phyloP scores from a whole-genome alignment of 805 yeast genomes.

The Scheffersomyces lignosus region DNA sequence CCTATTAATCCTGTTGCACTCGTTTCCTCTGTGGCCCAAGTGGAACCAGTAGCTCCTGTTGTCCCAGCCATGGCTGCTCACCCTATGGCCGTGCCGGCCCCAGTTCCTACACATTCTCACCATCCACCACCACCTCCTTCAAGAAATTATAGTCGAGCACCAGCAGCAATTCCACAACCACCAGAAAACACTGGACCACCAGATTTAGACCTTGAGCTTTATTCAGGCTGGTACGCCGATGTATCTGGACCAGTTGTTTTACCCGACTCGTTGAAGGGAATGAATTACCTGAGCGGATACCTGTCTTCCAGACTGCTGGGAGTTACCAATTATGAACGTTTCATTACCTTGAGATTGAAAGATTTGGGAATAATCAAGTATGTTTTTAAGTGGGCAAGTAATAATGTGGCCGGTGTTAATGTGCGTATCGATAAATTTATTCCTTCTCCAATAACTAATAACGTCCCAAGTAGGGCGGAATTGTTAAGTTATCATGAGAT shows the following conservation, averaged over 20 bases:
- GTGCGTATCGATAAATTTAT: conserved; percentile 29
- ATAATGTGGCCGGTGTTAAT: conserved; percentile 17
- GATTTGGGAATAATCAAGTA: conserved; percentile 43
- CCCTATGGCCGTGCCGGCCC: background rate
- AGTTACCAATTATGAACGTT: conserved; percentile 18
- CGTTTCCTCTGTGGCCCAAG: background rate
- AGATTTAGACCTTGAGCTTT: conserved; percentile 41
- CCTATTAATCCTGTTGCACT: too few species aligned
- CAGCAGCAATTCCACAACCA: conserved; percentile 20
- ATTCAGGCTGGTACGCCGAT: conserved; percentile 48
- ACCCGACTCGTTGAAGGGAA: conserved; percentile 40
- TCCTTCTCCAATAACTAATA: conserved; percentile 44
- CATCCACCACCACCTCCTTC: conserved; percentile 38
- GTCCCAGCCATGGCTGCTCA: conserved; percentile 12
- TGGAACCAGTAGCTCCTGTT: background rate
- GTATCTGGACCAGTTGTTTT: conserved; percentile 20
- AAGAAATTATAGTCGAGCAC: conserved; percentile 13
- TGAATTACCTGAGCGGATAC: conserved; percentile 28
- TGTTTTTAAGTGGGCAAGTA: conserved; percentile 41
- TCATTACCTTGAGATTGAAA: conserved; percentile 35
- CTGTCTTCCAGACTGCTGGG: conserved; percentile 11
- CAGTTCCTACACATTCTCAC: conserved; percentile 4
- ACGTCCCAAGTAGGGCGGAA: conserved; percentile 29
- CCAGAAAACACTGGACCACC: conserved; percentile 25
- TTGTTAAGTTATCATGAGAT: conserved; percentile 33